Percentiles rank a stretch among this genome's conserved stretches.
Conservation (phyloP, 805 yeast species). For the Limtongia smithiae region DNA sequence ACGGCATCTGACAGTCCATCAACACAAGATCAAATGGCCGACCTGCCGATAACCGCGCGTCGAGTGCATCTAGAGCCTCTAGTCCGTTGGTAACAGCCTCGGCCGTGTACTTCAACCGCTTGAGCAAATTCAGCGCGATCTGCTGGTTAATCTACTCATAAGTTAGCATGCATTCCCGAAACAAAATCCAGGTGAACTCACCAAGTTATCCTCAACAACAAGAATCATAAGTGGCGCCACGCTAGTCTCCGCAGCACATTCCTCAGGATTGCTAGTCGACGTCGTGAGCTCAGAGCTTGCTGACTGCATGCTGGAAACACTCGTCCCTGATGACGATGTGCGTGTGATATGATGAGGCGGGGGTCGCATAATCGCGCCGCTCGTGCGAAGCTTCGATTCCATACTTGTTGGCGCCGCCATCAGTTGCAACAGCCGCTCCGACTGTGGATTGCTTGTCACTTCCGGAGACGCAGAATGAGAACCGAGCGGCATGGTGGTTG, state of each 20-base stretch:
- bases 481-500: too few species aligned
- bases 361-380: too few species aligned
- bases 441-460: too few species aligned
- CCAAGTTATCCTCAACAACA: constrained; percentile 29
- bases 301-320: background rate
- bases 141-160: constrained; percentile 23
- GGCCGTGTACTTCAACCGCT: constrained; percentile 15
- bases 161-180: background rate
- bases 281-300: background rate
- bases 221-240: constrained; percentile 8
- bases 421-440: too few species aligned
- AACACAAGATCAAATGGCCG: constrained; percentile 20
- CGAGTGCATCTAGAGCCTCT: constrained; percentile 25
- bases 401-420: too few species aligned
- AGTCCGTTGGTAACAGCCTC: constrained; percentile 29
- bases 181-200: constrained; percentile 1
- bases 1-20: constrained; percentile 31
- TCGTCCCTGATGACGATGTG: background rate
- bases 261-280: background rate
- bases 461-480: too few species aligned
- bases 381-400: too few species aligned
- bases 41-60: constrained; percentile 6
- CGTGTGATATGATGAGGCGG: background rate
- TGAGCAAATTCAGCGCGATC: constrained; percentile 25
- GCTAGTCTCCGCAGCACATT: background rate